Conservation (phyloP, 2,329 filamentous ascomycete genomes). For the Xylogone sp. region DNA sequence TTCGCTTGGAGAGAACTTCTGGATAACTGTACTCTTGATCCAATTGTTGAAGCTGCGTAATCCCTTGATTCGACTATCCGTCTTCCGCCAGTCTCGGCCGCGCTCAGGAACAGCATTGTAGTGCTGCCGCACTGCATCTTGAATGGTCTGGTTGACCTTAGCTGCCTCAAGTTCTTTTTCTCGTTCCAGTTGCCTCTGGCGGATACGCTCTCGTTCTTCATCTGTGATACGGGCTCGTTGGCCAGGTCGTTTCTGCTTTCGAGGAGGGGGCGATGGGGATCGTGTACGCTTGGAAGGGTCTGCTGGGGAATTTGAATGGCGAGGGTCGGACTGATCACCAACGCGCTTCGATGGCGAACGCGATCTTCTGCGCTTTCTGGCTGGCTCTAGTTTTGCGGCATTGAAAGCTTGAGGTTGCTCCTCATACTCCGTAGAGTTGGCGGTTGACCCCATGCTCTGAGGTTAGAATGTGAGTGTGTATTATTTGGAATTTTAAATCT, state of each 20-base stretch:
- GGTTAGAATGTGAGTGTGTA: background rate
- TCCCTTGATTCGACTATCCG: conserved; percentile 92
- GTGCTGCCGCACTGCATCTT: conserved; percentile 86
- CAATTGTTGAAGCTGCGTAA: conserved; percentile 96
- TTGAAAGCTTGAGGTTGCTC: conserved; percentile 37
- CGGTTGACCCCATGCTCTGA: background rate
- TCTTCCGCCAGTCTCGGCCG: conserved; percentile 90
- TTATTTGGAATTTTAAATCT: background rate
- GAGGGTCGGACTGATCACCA: conserved; percentile 13
- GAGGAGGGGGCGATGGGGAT: conserved; percentile 34
- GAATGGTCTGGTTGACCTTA: conserved; percentile 50
- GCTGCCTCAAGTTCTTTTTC: conserved; percentile 43
- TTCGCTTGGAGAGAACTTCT: conserved; percentile 87
- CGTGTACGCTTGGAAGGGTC: conserved; percentile 16
- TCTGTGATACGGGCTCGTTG: conserved; percentile 64
- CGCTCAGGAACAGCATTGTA: conserved; percentile 96
- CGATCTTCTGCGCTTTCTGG: conserved; percentile 37
- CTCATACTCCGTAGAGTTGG: conserved; percentile 16
- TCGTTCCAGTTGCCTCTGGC: conserved; percentile 52
- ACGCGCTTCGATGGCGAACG: conserved; percentile 29
- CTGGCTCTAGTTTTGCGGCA: conserved; percentile 36
- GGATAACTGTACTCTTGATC: conserved; percentile 96
- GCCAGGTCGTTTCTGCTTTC: conserved; percentile 67
- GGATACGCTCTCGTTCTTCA: conserved; percentile 63
- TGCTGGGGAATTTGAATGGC: conserved; percentile 21